Conservation (phyloP, 2,329 filamentous ascomycete species). For the Monilinia laxa region DNA sequence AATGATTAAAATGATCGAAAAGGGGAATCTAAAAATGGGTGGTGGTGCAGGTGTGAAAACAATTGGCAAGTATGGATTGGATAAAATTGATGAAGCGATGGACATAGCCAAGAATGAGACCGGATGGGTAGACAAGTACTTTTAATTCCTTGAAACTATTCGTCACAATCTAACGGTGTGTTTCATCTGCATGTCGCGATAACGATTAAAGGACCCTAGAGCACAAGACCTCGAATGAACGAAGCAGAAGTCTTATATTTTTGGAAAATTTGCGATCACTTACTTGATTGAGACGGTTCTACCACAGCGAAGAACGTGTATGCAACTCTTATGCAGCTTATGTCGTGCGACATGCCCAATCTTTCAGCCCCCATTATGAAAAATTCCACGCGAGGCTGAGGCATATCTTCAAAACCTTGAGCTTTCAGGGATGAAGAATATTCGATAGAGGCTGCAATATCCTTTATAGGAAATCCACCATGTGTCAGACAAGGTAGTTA, state of each 20-base stretch:
- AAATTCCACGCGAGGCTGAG: slow-evolving; percentile 8
- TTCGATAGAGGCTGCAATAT: slow-evolving; percentile 11
- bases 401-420: slow-evolving; percentile 16
- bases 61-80: slow-evolving; percentile 25
- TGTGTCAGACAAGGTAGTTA: slow-evolving; percentile 17
- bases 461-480: slow-evolving; percentile 14
- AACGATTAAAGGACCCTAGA: not conserved
- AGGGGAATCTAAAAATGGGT: slow-evolving; percentile 27
- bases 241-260: slow-evolving; percentile 23
- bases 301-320: slow-evolving; percentile 16
- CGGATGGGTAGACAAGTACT: slow-evolving; percentile 23
- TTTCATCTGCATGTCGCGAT: slow-evolving; percentile 22
- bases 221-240: slow-evolving; percentile 6
- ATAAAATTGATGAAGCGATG: slow-evolving; percentile 21
- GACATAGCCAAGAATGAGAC: slow-evolving; percentile 21
- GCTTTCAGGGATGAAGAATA: slow-evolving; percentile 3
- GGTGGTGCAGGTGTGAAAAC: slow-evolving; percentile 15
- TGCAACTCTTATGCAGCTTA: slow-evolving; percentile 22
- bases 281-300: slow-evolving; percentile 11
- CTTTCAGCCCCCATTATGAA: slow-evolving; percentile 17
- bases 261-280: slow-evolving; percentile 18
- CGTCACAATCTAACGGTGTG: slow-evolving; percentile 18
- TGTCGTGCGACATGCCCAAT: slow-evolving; percentile 1
- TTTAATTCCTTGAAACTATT: slow-evolving; percentile 19
- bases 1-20: slow-evolving; percentile 26